A percentile compares a stretch with the other conserved stretches of the same genome.
Conservation (phyloP, 495 filamentous ascomycete species). For the Neurospora sp. region DNA sequence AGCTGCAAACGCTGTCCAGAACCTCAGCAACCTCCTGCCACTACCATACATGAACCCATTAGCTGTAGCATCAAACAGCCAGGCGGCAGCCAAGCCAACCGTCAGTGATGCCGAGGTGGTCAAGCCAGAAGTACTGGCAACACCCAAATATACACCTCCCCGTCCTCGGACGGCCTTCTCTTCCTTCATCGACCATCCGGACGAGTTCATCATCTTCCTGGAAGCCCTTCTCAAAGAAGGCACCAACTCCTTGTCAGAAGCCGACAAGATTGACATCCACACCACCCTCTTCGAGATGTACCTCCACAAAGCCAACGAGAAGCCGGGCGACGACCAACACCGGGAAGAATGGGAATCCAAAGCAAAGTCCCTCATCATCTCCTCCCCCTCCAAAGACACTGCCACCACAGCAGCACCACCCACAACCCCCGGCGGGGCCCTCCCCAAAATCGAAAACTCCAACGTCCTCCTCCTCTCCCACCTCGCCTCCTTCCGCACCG, state of each 20-base stretch:
- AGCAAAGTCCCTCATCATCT: slow-evolving; percentile 74
- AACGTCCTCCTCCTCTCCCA: slow-evolving; percentile 90
- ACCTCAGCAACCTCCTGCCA: slow-evolving; percentile 70
- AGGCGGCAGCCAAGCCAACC: slow-evolving; percentile 28
- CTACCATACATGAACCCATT: slow-evolving; percentile 72
- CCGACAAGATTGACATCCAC: slow-evolving; percentile 74
- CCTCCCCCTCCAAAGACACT: slow-evolving; percentile 27
- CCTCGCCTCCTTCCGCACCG: slow-evolving; percentile 79
- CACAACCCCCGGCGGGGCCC: background rate
- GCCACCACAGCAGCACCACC: background rate
- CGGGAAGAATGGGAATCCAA: slow-evolving; percentile 79
- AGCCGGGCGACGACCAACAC: slow-evolving; percentile 49
- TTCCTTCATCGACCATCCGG: slow-evolving; percentile 86
- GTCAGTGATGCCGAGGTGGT: slow-evolving; percentile 21
- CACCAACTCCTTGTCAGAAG: slow-evolving; percentile 41
- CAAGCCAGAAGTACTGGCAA: slow-evolving; percentile 19
- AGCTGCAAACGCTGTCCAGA: slow-evolving; percentile 65
- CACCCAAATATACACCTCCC: slow-evolving; percentile 53
- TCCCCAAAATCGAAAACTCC: slow-evolving; percentile 65
- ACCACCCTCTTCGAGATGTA: slow-evolving; percentile 98
- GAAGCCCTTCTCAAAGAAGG: slow-evolving; percentile 70
- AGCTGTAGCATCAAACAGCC: slow-evolving; percentile 30
- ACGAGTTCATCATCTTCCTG: slow-evolving; percentile 82
- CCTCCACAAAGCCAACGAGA: slow-evolving; percentile 72
- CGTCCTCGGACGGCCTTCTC: slow-evolving; percentile 89